Percentiles rank a stretch among this genome's conserved stretches.
phyloP scores from a whole-genome alignment of 164 flowering plant genomes.

The Tetracentron sinense region DNA sequence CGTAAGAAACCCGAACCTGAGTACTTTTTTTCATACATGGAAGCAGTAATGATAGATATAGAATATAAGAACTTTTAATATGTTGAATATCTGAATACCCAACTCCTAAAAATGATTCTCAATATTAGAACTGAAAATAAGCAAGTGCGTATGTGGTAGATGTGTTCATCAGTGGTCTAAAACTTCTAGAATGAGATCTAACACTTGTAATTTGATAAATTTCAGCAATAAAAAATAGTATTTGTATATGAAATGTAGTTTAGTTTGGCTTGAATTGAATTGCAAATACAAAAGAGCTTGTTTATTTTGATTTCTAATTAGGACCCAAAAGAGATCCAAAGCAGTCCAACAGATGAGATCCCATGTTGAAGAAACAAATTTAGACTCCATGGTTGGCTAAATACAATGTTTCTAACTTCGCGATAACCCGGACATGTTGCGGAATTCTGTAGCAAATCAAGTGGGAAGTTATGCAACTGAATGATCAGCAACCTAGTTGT shows the following conservation, averaged over 20 bases:
- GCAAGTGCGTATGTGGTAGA: not conserved
- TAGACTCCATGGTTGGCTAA: no score
- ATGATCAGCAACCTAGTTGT: not conserved
- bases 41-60: not conserved
- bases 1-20: conserved; percentile 31
- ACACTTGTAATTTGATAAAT: no score
- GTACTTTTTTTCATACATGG: not conserved
- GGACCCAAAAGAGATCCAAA: not conserved
- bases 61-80: not conserved
- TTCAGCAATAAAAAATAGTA: no score
- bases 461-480: no score
- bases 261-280: not conserved
- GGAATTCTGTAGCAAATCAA: no score
- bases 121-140: no score
- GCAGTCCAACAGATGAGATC: not conserved
- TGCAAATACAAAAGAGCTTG: not conserved
- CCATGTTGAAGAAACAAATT: not conserved
- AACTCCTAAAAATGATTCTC: no score
- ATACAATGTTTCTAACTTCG: no score
- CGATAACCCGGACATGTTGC: no score
- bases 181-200: not conserved
- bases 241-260: not conserved
- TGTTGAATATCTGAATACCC: not conserved
- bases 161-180: no score
- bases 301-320: no score